Conservation (phyloP, 2,329 filamentous ascomycete species). For the Epichloe gansuensis region DNA sequence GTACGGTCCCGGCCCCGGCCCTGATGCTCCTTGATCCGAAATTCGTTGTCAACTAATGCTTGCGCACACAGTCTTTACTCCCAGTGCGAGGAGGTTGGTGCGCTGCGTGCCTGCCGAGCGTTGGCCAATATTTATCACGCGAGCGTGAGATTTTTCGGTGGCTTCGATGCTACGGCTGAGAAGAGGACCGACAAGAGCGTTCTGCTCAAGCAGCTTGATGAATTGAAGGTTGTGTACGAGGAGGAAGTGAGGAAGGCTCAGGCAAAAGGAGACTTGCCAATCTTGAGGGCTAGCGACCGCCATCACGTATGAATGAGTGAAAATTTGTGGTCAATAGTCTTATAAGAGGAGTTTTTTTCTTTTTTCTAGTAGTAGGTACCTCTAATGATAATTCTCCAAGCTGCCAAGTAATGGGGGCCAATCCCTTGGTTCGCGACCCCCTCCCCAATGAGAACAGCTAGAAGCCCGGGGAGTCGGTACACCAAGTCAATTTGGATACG, state of each 20-base stretch:
- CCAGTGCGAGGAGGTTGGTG: background rate
- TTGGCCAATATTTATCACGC: background rate
- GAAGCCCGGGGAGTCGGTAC: too few species aligned
- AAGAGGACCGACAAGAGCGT: background rate
- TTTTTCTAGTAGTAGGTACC: too few species aligned
- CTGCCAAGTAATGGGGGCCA: too few species aligned
- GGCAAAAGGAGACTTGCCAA: background rate
- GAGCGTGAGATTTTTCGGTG: background rate
- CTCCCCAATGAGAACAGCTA: too few species aligned
- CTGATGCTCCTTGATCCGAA: background rate
- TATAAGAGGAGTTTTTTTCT: too few species aligned
- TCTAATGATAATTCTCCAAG: too few species aligned
- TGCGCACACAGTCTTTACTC: background rate
- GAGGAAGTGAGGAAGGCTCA: background rate
- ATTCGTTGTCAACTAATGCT: background rate
- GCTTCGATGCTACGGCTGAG: background rate
- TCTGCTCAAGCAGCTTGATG: background rate
- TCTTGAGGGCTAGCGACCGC: too few species aligned
- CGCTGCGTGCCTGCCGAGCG: background rate
- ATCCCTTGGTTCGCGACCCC: too few species aligned
- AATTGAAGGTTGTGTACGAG: background rate
- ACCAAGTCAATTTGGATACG: too few species aligned
- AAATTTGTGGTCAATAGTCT: too few species aligned
- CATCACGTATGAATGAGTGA: too few species aligned
- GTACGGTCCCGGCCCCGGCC: constrained; percentile 13